Evolutionary conservation across 768 basidiomycete genomes (phyloP), one percentile per base, ranked within the genome.

Genomic region (Suillus brevipes): DNA sequence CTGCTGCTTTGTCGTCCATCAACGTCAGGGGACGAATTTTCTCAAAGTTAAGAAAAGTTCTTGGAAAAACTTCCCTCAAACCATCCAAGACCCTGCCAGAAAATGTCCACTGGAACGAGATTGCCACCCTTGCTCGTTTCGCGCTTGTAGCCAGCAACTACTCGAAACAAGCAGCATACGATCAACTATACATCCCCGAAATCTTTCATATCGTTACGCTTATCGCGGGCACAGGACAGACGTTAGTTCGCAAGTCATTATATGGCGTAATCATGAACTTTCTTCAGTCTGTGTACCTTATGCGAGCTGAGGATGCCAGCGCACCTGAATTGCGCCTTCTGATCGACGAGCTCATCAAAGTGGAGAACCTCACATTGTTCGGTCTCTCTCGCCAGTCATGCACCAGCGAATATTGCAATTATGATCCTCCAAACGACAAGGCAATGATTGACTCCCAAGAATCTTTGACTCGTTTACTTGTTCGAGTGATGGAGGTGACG

Each of bases 191-290:
- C 72, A 84, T 95, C 5, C 91, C 95, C 0, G 95, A 97, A 73
- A 81, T 92, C 38, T 81, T 89, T 52, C 93, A 97, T 74, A 80
- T 93, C 45, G 86, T 93, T 66, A 88, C 89, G 6, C 80, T 96
- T n/a, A 80, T 91, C 1, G 86, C 90, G 8, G 91, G 86, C 12
- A 87, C 87, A 42, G 95, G 95, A 13, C 85, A 90, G 7, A 77
- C 87, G 0, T 77, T 88, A 14, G 86, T 95, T 58, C 87, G 95
- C 28, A 90, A 89, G 67, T 89, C 92, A 5, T 85, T 93, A 47
- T 94, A 92, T 72, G 94, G 91, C 10, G 84, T 92, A 43, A 78
- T 93, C 66, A 84, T 94, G 76, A 95, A 95, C 75, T 82, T 94
- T 42, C 77, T 96, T 20, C 95, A 96, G 67, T 86, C 90, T 0